Evolutionary conservation across 2,329 filamentous ascomycete genomes (phyloP), one percentile per base, ranked within the genome.

Genomic region (Lachnellula subtilissima): DNA sequence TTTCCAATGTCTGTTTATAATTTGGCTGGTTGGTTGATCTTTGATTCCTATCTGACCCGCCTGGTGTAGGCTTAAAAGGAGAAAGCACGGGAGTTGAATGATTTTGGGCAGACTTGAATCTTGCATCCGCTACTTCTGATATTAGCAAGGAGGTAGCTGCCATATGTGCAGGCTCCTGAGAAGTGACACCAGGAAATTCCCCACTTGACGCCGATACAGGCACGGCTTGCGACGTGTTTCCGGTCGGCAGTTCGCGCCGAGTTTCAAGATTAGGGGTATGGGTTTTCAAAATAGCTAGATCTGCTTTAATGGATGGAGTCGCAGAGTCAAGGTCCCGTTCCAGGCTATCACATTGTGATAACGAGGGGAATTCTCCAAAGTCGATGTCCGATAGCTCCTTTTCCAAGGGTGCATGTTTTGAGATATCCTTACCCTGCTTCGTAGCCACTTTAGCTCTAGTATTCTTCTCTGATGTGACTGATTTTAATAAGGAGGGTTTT

Each of bases 91-190:
- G n/a, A 17, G 28, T 32, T 12, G 28, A 32, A 32, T 11, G 9
- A 9, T 40, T 40, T 15, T 15, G 19, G 37, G n/a, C 28, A 37
- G 73, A 75, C 42, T 55, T 72, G 48, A 66, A 65, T 14, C 64
- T 73, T 53, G 71, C 71, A 40, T 71, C 71, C 17, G 63, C 75
- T 50, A 66, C 69, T 52, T 64, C 61, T 42, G 60, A 62, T 6
- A 59, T 35, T 2, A 64, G 25, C 23, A 64, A 60, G 5, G 57
- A 60, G 5, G 56, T 60, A 11, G 54, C 54, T 28, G 39, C 57
- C 55, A 64, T 42, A 25, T 61, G 61, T 25, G 52, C 57, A 19
- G 58, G 19, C 0, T 39, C 47, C 15, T 63, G 48, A 5, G 45
- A 54, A 23, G 60, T 37, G 9, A 57, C n/a, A 6, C 54, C 17